Conservation (phyloP, 2,329 filamentous ascomycete genomes). For the Talaromyces sp. region DNA sequence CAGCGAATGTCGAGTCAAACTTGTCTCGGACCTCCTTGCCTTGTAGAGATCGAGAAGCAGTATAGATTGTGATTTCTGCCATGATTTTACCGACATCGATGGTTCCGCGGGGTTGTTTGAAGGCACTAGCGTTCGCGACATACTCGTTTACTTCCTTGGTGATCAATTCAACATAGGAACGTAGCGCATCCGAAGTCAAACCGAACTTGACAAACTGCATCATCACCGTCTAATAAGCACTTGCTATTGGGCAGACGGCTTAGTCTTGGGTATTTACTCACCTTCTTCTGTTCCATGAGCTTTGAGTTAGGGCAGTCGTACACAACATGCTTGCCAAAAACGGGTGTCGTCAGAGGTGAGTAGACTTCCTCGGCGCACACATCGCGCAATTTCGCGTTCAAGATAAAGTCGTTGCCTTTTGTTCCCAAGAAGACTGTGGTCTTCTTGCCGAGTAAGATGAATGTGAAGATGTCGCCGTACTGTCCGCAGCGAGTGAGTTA, state of each 20-base stretch:
- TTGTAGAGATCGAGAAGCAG: constrained; percentile 71
- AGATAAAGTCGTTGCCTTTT: constrained; percentile 84
- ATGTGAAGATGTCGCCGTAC: constrained; percentile 90
- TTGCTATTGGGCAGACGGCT: neutral
- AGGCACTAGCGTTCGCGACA: constrained; percentile 51
- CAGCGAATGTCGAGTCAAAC: constrained; percentile 68
- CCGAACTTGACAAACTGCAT: constrained; percentile 61
- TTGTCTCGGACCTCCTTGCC: constrained; percentile 70
- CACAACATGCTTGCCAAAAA: constrained; percentile 80
- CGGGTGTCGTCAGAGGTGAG: constrained; percentile 65
- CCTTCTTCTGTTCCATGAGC: constrained; percentile 95
- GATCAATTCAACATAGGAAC: constrained; percentile 75
- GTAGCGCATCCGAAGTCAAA: constrained; percentile 57
- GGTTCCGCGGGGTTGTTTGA: constrained; percentile 59
- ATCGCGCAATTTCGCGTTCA: constrained; percentile 87
- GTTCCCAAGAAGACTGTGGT: constrained; percentile 81
- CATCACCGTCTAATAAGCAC: constrained; percentile 6
- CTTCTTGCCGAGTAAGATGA: constrained; percentile 80
- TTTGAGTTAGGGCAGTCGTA: constrained; percentile 91
- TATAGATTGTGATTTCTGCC: constrained; percentile 76
- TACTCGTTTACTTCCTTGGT: constrained; percentile 66
- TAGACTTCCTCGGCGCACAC: constrained; percentile 91
- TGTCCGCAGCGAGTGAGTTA: constrained; percentile 31
- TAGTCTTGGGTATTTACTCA: constrained; percentile 30
- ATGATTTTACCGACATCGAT: constrained; percentile 65